A percentile compares a stretch with the other conserved stretches of the same genome.
Evolutionary conservation across 176 grass and related monocot genomes (phyloP).

Genomic region (Rhipidocladum racemiflorum): DNA sequence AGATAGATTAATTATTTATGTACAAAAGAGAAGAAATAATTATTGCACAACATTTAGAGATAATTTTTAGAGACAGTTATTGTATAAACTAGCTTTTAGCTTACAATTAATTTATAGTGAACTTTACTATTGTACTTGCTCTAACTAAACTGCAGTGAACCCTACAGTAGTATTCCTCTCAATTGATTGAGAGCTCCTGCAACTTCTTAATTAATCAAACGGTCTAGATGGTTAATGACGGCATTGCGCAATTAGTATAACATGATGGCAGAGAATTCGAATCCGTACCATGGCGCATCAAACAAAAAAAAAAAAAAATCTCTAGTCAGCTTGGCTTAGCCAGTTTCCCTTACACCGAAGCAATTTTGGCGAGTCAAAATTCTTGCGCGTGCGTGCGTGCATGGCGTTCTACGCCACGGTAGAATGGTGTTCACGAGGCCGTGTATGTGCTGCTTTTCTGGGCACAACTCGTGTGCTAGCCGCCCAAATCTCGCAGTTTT

Average conservation of each 20-base stretch:
- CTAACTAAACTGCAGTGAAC: too few species aligned
- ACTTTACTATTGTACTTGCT: too few species aligned
- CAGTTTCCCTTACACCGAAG: background rate
- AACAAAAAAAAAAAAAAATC: background rate
- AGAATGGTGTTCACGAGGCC: slow-evolving; percentile 14
- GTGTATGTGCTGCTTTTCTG: background rate
- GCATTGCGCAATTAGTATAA: background rate
- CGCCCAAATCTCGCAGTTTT: background rate
- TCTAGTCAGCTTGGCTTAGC: background rate
- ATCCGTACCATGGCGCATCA: background rate
- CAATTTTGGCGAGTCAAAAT: slow-evolving; percentile 1
- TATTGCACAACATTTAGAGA: too few species aligned
- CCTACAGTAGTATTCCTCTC: background rate
- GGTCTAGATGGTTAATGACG: background rate
- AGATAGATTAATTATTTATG: too few species aligned
- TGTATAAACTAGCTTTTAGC: too few species aligned
- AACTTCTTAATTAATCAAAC: background rate
- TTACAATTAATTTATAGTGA: too few species aligned
- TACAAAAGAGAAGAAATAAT: too few species aligned
- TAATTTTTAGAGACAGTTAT: too few species aligned
- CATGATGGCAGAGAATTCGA: background rate
- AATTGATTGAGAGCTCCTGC: background rate
- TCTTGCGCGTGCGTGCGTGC: background rate
- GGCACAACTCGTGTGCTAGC: background rate
- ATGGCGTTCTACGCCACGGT: slow-evolving; percentile 5